phyloP scores from a whole-genome alignment of 345 rosid species.

The Populus nigra region DNA sequence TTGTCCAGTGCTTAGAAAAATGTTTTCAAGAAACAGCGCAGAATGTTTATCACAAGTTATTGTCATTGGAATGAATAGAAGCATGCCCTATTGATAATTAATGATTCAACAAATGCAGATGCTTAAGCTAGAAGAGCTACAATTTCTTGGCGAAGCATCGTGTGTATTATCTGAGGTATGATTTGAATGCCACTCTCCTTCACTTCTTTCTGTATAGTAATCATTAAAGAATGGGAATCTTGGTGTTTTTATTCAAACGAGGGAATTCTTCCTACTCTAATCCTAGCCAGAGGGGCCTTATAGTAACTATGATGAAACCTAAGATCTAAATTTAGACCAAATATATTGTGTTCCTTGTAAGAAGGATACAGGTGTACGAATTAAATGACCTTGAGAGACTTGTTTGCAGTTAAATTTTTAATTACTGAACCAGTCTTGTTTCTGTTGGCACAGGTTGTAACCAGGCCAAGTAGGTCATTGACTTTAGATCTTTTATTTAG shows the following conservation, averaged over 20 bases:
- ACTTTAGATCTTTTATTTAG: constrained; percentile 53
- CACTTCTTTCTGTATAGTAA: constrained; percentile 5
- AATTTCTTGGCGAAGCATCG: constrained; percentile 67
- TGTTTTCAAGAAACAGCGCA: background rate
- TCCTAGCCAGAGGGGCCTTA: background rate
- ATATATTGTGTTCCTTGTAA: background rate
- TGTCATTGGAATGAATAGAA: constrained; percentile 6
- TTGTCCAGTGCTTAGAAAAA: background rate
- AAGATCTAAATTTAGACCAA: background rate
- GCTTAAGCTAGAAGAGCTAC: constrained; percentile 73
- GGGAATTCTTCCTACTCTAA: background rate
- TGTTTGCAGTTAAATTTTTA: background rate
- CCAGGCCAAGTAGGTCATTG: constrained; percentile 43
- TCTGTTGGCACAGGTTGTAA: constrained; percentile 47
- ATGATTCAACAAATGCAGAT: constrained; percentile 41
- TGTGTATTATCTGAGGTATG: constrained; percentile 60
- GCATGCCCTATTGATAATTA: background rate
- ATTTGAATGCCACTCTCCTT: constrained; percentile 9
- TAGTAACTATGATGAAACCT: background rate
- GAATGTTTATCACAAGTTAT: background rate
- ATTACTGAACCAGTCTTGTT: background rate
- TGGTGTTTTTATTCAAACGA: background rate
- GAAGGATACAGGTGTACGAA: background rate
- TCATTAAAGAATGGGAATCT: background rate
- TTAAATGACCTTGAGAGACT: background rate